Evolutionary conservation across 1,284 basidiomycete genomes (phyloP), one percentile per base, ranked within the genome.

Genomic region (Tilletia caries): DNA sequence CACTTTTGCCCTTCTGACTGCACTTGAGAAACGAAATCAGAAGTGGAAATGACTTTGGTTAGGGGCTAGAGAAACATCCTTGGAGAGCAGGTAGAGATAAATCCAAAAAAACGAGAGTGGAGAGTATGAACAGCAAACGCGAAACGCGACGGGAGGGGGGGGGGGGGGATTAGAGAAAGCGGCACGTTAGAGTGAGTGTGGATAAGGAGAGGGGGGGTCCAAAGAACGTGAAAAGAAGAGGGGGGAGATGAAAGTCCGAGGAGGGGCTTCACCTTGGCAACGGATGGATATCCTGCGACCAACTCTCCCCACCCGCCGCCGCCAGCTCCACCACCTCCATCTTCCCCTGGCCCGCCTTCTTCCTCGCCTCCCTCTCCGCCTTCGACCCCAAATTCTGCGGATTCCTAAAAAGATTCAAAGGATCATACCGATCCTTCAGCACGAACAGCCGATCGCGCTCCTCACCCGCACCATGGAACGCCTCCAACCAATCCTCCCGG

Each of bases 371-470:
- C 32, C 54, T 25, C 32, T 60, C 54, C 54, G 54, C 54, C 32
- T 60, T 60, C 13, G 25, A 29, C 54, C 65, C 65, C 33, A 66
- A 27, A 25, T 20, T 73, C 68, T 77, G 76, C 23, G 77, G 73
- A 27, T 75, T 75, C 64, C 76, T 71, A 43, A 78, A 77, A 27
- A 74, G 67, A 46, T 77, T 79, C 23, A 52, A 18, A 2, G 76
- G 76, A 54, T 79, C 78, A 12, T 78, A 50, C 43, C 70, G 46
- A 65, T 71, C 68, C 69, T 79, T 79, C 65, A 78, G 69, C 5
- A 64, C 66, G 41, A 76, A 73, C 37, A 66, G 43, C 20, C 65
- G 41, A 18, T 34, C 27, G 8, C 54, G n/a, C 23, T 6, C 33
- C 43, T 18, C 25, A 5, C 33, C 29, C 1, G 20, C 44, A 32